Conservation (phyloP, 164 flowering plant genomes). For the Chloranthus sessilifolius region DNA sequence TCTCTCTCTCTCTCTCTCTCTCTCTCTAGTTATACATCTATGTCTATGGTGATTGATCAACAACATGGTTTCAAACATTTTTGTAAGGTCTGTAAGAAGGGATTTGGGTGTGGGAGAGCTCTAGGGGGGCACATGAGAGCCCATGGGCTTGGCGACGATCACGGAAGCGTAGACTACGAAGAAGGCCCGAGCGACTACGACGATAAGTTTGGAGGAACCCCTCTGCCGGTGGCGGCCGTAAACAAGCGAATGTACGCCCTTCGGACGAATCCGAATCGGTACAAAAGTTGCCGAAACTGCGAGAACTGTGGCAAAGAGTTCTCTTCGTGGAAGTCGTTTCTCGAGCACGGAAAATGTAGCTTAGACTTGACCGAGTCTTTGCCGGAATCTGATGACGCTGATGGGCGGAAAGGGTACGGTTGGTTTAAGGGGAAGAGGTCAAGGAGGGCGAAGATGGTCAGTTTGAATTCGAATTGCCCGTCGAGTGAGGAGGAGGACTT, state of each 20-base stretch:
- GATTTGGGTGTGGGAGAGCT: constrained; percentile 91
- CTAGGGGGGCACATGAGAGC: constrained; percentile 99
- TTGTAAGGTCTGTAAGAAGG: constrained; percentile 88
- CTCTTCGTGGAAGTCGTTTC: constrained; percentile 80
- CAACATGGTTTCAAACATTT: constrained; percentile 56
- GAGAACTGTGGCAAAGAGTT: constrained; percentile 90
- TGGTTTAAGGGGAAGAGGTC: constrained; percentile 83
- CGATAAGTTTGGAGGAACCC: constrained; percentile 29
- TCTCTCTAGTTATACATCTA: constrained; percentile 3
- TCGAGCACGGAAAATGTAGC: constrained; percentile 81
- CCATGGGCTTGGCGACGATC: constrained; percentile 83
- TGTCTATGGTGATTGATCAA: constrained; percentile 37
- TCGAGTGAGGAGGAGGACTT: constrained; percentile 77
- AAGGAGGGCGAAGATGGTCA: constrained; percentile 37
- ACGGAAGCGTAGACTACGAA: constrained; percentile 46
- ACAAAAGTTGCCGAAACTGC: constrained; percentile 59
- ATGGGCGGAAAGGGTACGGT: constrained; percentile 27
- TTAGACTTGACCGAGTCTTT: constrained; percentile 47
- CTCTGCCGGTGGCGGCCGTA: constrained; percentile 21
- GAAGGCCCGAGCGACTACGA: constrained; percentile 51
- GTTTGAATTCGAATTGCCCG: constrained; percentile 28
- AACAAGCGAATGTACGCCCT: constrained; percentile 69
- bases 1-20: constrained; percentile 4
- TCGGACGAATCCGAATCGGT: constrained; percentile 72
- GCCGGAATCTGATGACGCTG: constrained; percentile 47